phyloP scores from a whole-genome alignment of 768 basidiomycete species.

The Hysterangium stoloniferum region DNA sequence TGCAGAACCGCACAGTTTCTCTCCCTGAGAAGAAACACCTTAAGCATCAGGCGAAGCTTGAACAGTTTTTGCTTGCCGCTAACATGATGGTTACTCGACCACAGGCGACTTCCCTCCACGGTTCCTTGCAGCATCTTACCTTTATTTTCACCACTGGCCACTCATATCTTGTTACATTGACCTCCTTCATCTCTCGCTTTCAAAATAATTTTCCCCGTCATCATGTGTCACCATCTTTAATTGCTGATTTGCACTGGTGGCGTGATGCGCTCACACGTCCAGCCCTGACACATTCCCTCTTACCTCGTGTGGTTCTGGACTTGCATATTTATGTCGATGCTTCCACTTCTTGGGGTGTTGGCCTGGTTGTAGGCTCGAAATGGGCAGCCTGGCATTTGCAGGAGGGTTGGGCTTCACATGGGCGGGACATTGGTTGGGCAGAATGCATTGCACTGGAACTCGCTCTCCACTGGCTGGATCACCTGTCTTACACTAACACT shows the following conservation, averaged over 20 bases:
- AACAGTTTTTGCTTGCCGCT: neutral
- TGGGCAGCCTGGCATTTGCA: too few species aligned
- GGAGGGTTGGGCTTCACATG: too few species aligned
- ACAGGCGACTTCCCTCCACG: neutral
- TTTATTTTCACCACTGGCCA: conserved; percentile 26
- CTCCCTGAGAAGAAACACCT: neutral
- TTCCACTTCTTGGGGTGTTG: too few species aligned
- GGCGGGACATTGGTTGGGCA: too few species aligned
- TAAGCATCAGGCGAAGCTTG: neutral
- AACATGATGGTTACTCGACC: neutral
- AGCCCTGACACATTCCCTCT: too few species aligned
- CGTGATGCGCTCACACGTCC: too few species aligned
- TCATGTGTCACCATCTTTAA: neutral
- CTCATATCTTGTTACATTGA: conserved; percentile 24
- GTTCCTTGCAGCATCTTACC: conserved; percentile 27
- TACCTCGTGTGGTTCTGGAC: too few species aligned
- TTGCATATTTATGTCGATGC: too few species aligned
- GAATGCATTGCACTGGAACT: too few species aligned
- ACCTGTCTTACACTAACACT: too few species aligned
- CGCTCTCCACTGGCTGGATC: too few species aligned
- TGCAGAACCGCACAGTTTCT: neutral
- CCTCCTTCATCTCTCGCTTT: conserved; percentile 23
- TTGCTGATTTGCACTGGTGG: neutral
- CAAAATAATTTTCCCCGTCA: neutral
- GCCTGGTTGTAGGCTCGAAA: too few species aligned